Evolutionary conservation across 148 eudicot genomes (phyloP).

Genomic region (Rhododendron mucronatum): DNA sequence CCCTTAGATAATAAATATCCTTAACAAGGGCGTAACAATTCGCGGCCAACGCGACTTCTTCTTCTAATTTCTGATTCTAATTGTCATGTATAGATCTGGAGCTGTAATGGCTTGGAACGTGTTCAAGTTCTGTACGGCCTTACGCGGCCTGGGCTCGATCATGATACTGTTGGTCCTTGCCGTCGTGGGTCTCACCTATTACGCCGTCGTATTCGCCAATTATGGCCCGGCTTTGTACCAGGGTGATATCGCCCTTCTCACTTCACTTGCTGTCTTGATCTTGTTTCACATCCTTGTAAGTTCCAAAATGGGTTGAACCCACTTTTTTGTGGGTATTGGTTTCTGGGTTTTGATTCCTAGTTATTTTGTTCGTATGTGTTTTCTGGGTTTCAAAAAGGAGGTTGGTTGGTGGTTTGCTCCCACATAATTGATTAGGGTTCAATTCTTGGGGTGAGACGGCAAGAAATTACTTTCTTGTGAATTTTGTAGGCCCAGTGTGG

Average conservation of each 20-base stretch:
- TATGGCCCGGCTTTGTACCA: constrained; percentile 56
- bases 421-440: too few species aligned
- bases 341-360: constrained; percentile 3
- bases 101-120: constrained; percentile 97
- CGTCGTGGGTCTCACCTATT: constrained; percentile 84
- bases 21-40: neutral
- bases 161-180: constrained; percentile 88
- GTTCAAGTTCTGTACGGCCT: constrained; percentile 86
- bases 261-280: constrained; percentile 62
- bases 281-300: constrained; percentile 65
- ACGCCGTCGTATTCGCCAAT: constrained; percentile 74
- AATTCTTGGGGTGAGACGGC: neutral
- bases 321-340: neutral
- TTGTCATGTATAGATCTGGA: constrained; percentile 65
- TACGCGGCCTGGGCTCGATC: constrained; percentile 85
- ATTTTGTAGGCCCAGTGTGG: neutral
- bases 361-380: neutral
- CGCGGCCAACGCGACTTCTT: neutral
- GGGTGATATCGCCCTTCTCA: constrained; percentile 60
- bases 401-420: neutral
- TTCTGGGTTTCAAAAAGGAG: neutral
- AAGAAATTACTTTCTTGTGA: neutral
- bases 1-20: neutral
- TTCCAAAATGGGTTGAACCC: neutral
- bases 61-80: neutral